Conservation (phyloP, 164 flowering plant genomes). For the Magnolia kwangsiensis region DNA sequence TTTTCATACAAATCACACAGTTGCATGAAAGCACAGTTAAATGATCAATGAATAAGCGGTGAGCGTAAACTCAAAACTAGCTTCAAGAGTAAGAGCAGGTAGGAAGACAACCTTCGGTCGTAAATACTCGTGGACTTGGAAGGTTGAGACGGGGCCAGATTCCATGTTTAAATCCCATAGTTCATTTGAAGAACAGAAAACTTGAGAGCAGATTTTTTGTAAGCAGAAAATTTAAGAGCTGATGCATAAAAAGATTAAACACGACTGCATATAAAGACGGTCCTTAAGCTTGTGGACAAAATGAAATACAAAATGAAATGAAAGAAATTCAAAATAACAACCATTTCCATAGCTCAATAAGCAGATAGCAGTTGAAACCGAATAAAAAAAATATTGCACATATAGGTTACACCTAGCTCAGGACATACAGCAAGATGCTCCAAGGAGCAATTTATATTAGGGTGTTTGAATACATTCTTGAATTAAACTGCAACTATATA, state of each 20-base stretch:
- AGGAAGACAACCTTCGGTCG: constrained; percentile 62
- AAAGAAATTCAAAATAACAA: not conserved
- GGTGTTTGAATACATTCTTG: too few relatives aligned
- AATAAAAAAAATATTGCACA: not conserved
- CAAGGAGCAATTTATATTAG: too few relatives aligned
- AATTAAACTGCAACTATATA: too few relatives aligned
- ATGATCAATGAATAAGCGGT: not conserved
- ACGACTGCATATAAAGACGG: not conserved
- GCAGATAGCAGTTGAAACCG: not conserved
- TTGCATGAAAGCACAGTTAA: constrained; percentile 24
- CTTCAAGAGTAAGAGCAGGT: not conserved
- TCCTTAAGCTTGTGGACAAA: not conserved
- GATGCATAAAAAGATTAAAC: not conserved
- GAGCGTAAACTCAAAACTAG: not conserved
- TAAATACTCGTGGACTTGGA: constrained; percentile 80
- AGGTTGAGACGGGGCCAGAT: constrained; percentile 79
- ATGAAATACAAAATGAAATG: too few relatives aligned
- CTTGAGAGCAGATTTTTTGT: too few relatives aligned
- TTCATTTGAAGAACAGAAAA: constrained; percentile 27
- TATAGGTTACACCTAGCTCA: too few relatives aligned
- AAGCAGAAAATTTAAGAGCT: constrained; percentile 1
- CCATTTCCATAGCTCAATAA: not conserved
- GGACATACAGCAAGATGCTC: too few relatives aligned
- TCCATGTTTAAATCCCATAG: constrained; percentile 94
- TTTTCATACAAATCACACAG: constrained; percentile 83